Conservation (phyloP, 2,329 filamentous ascomycete species). For the Colletotrichum truncatum region DNA sequence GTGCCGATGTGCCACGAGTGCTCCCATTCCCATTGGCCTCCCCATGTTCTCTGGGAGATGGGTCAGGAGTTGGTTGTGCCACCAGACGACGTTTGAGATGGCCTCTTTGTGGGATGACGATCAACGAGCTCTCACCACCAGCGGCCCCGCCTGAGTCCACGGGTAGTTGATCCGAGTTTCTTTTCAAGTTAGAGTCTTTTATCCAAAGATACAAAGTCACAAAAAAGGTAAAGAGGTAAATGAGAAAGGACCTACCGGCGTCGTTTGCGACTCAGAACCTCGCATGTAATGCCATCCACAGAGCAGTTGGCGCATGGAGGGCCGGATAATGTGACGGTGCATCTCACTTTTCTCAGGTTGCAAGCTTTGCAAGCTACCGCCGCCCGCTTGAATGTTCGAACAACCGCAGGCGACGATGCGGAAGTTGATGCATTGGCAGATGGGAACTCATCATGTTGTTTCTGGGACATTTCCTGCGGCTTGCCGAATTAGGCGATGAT, state of each 20-base stretch:
- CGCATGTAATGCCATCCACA: slow-evolving; percentile 31
- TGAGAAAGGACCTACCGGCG: neutral
- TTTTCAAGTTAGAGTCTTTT: neutral
- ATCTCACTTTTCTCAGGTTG: slow-evolving; percentile 35
- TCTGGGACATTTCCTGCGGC: slow-evolving; percentile 5
- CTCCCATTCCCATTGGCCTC: neutral
- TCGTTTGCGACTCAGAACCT: slow-evolving; percentile 27
- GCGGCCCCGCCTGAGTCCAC: neutral
- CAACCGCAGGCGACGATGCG: neutral
- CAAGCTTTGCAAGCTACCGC: slow-evolving; percentile 34
- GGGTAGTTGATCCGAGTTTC: slow-evolving; percentile 21
- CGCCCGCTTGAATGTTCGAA: slow-evolving; percentile 18
- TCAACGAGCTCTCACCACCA: slow-evolving; percentile 3
- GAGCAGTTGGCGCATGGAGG: slow-evolving; percentile 36
- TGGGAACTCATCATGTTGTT: neutral
- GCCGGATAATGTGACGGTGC: slow-evolving; percentile 33
- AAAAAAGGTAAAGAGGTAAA: no score
- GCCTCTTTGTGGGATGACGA: slow-evolving; percentile 4
- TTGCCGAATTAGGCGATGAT: neutral
- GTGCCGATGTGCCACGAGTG: neutral
- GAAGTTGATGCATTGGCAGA: neutral
- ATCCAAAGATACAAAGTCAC: no score
- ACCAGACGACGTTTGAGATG: slow-evolving; percentile 3
- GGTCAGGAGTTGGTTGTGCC: neutral
- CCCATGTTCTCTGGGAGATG: neutral